Evolutionary conservation across 116 monocot genomes (phyloP).

Genomic region (Thalassia testudinum): DNA sequence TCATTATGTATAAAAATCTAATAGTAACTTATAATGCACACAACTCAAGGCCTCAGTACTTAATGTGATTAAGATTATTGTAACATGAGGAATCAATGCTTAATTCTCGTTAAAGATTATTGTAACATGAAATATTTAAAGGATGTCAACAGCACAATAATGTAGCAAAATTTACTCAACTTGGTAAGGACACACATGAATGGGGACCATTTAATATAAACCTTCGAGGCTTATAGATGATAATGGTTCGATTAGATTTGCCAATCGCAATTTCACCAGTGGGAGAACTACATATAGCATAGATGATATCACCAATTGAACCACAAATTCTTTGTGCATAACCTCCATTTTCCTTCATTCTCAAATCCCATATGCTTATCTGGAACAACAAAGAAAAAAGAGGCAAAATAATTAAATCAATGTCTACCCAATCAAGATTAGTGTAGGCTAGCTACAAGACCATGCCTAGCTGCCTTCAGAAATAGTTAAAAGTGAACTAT

Average conservation of each 20-base stretch:
- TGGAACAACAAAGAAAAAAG: slow-evolving; percentile 14
- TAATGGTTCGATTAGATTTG: slow-evolving; percentile 78
- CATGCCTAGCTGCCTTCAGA: slow-evolving; percentile 85
- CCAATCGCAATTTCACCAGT: slow-evolving; percentile 58
- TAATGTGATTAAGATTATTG: no score
- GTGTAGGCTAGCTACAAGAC: background rate
- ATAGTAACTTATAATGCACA: no score
- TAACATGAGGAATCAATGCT: no score
- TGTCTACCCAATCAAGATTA: background rate
- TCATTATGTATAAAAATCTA: no score
- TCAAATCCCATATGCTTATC: slow-evolving; percentile 80
- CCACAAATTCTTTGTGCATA: slow-evolving; percentile 67
- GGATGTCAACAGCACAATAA: no score
- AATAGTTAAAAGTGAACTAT: slow-evolving; percentile 34
- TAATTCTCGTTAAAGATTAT: no score
- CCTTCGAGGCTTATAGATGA: slow-evolving; percentile 82
- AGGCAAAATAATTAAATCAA: slow-evolving; percentile 1
- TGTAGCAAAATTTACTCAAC: no score
- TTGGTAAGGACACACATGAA: no score
- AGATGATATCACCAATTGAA: slow-evolving; percentile 63
- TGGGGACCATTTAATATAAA: background rate
- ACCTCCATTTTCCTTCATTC: slow-evolving; percentile 59
- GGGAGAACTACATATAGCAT: slow-evolving; percentile 48
- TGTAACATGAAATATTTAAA: no score
- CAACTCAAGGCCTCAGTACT: no score